Base-by-base conservation (phyloP, 2,329 filamentous ascomycete genomes). In the Colletotrichum salicis region DNA sequence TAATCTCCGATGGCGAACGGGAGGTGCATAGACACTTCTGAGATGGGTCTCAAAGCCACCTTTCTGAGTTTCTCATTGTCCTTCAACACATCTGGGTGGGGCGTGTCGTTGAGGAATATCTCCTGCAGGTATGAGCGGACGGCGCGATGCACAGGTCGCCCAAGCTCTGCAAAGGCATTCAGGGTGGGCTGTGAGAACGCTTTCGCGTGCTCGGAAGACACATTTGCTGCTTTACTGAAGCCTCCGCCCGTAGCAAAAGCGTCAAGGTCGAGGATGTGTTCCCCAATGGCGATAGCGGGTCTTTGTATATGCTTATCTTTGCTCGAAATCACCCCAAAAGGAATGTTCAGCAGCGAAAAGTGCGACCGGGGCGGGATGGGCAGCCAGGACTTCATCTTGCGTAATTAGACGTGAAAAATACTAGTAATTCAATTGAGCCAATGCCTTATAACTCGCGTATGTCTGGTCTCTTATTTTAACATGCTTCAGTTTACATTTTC, bases 1-100 rank as follows among this genome's bases (percentile, higher is more conserved):
- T 94, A 94, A 78, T 94, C 92, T 51, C 91, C 91, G 76, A 94
- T 93, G 64, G 87, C 85, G 86, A 94, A 88, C 1, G 92, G 92
- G 2, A 94, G 77, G 75, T 94, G 91, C 74, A 86, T 89, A 65
- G 84, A 86, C 54, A 90, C 87, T 11, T 86, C 85, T 41, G 64
- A 67, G 3, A n/a, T n/a, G 37, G 61, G 67, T 5, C 56, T 24
- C 11, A 74, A 45, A n/a, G 67, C 64, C 15, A 31, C n/a, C 10
- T 57, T 60, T 7, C 45, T 54, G 19, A 73, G 48, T 4, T 41
- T 35, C 1, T 55, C 41, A 11, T 74, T 71, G 3, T 67, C 64
- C 13, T 67, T 67, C 4, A 74, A 60, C 7, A 67, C 35, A 11
- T 68, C 66, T 22, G 70, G 60, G 51, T 74, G 64, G 19, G 62